A percentile compares a stretch with the other conserved stretches of the same genome.
Conservation (phyloP, 768 basidiomycete species). For the Boletus patriciae region DNA sequence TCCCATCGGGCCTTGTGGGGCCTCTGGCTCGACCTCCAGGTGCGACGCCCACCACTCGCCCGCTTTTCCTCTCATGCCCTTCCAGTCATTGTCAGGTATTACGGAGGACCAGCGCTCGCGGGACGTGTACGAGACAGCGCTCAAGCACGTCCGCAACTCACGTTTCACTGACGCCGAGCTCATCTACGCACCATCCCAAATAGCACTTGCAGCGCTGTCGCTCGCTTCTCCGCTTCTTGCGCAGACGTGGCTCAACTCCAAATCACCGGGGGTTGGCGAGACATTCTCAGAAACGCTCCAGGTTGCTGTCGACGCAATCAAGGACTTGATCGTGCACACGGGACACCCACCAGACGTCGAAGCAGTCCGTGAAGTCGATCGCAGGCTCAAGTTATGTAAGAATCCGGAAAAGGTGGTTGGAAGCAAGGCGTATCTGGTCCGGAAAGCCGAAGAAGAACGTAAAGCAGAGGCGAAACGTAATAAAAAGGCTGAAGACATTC, state of each 20-base stretch:
- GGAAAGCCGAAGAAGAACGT: slow-evolving; percentile 69
- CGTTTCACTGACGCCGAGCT: slow-evolving; percentile 91
- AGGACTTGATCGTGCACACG: slow-evolving; percentile 50
- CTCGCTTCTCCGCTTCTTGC: slow-evolving; percentile 62
- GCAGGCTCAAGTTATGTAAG: slow-evolving; percentile 81
- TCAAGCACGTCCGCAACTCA: slow-evolving; percentile 69
- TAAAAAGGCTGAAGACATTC: slow-evolving; percentile 54
- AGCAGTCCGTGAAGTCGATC: slow-evolving; percentile 84
- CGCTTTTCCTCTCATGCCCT: slow-evolving; percentile 9
- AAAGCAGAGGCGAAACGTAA: slow-evolving; percentile 67
- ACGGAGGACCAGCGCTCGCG: slow-evolving; percentile 47
- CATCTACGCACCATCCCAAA: slow-evolving; percentile 90
- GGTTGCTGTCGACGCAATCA: slow-evolving; percentile 45
- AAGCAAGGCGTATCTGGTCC: slow-evolving; percentile 76
- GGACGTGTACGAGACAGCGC: slow-evolving; percentile 63
- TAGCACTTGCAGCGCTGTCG: slow-evolving; percentile 78
- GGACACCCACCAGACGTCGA: slow-evolving; percentile 76
- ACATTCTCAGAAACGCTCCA: slow-evolving; percentile 25
- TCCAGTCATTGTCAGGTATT: slow-evolving; percentile 58
- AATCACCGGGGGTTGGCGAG: slow-evolving; percentile 23
- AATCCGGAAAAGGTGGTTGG: slow-evolving; percentile 96
- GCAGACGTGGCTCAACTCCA: slow-evolving; percentile 56
- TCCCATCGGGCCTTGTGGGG: slow-evolving; percentile 88
- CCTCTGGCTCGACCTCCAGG: slow-evolving; percentile 85
- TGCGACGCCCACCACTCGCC: slow-evolving; percentile 31